A percentile compares a stretch with the other conserved stretches of the same genome.
Conservation (phyloP, 345 rosid genomes). For the Eutrema yunnanense region DNA sequence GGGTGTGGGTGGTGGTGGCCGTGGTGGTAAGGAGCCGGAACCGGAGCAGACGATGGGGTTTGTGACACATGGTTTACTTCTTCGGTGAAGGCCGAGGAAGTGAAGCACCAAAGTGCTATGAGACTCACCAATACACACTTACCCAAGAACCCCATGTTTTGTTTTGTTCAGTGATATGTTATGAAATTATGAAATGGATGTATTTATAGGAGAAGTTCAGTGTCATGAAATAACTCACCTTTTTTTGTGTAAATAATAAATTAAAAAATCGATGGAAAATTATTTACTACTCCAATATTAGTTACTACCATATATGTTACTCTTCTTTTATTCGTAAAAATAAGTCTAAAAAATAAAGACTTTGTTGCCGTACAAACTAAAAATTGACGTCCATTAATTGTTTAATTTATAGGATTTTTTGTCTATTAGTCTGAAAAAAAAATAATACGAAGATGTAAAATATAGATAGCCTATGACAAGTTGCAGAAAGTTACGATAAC, state of each 20-base stretch:
- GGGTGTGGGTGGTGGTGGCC: slow-evolving; percentile 37
- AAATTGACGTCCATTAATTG: too few relatives aligned
- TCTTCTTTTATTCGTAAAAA: too few relatives aligned
- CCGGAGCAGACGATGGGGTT: slow-evolving; percentile 27
- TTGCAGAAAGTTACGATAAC: too few relatives aligned
- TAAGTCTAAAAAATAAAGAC: too few relatives aligned
- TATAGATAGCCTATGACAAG: too few relatives aligned
- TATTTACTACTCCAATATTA: neutral
- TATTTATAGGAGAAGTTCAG: slow-evolving; percentile 20
- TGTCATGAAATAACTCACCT: neutral
- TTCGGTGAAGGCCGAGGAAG: slow-evolving; percentile 33
- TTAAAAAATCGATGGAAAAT: neutral
- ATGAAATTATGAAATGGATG: neutral
- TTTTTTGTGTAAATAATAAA: neutral
- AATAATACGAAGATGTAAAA: too few relatives aligned
- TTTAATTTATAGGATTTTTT: too few relatives aligned
- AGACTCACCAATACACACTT: slow-evolving; percentile 35
- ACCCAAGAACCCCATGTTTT: slow-evolving; percentile 33
- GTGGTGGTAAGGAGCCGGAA: slow-evolving; percentile 39
- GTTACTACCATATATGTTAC: too few relatives aligned
- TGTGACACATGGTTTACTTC: slow-evolving; percentile 21
- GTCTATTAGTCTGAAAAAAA: too few relatives aligned
- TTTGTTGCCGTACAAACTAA: too few relatives aligned
- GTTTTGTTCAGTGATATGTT: neutral
- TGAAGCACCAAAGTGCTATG: slow-evolving; percentile 34